Conservation (phyloP, 345 rosid species). For the Boechera divaricarpa region DNA sequence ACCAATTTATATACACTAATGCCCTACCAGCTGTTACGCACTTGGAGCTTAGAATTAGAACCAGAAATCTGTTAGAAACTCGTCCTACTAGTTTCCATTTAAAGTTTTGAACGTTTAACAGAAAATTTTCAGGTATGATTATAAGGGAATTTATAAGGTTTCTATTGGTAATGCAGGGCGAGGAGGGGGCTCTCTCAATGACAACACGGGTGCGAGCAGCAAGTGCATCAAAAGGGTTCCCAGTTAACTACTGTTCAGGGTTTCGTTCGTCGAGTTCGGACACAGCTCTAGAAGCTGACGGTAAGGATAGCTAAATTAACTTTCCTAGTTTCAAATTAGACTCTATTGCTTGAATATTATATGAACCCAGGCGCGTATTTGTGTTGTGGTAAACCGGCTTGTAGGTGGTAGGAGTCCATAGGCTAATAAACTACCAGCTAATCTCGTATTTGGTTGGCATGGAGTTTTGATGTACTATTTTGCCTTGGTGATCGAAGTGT, state of each 20-base stretch:
- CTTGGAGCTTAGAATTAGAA: slow-evolving; percentile 6
- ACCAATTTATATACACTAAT: not conserved
- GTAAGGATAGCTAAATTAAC: slow-evolving; percentile 48
- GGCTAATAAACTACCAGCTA: not conserved
- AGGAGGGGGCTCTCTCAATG: slow-evolving; percentile 97
- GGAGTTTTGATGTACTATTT: not conserved
- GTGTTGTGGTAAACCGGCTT: not conserved
- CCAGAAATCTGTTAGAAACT: not conserved
- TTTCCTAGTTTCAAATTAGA: slow-evolving; percentile 17
- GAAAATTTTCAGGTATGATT: not conserved
- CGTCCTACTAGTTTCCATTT: not conserved
- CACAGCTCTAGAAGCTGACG: slow-evolving; percentile 77
- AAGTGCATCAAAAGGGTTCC: slow-evolving; percentile 77
- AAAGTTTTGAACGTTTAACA: not conserved
- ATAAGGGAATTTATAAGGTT: slow-evolving; percentile 7
- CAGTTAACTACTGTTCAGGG: slow-evolving; percentile 97
- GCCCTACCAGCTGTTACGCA: not conserved
- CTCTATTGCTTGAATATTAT: slow-evolving; percentile 1
- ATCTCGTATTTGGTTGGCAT: slow-evolving; percentile 13
- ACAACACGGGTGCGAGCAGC: slow-evolving; percentile 79
- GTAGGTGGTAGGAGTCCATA: slow-evolving; percentile 2
- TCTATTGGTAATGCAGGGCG: slow-evolving; percentile 61
- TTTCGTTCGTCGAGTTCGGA: slow-evolving; percentile 68
- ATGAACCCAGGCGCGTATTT: not conserved
- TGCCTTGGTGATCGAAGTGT: not conserved